Evolutionary conservation across 129 eudicot species (phyloP).

Genomic region (Rutidosis leptorrhynchoides): DNA sequence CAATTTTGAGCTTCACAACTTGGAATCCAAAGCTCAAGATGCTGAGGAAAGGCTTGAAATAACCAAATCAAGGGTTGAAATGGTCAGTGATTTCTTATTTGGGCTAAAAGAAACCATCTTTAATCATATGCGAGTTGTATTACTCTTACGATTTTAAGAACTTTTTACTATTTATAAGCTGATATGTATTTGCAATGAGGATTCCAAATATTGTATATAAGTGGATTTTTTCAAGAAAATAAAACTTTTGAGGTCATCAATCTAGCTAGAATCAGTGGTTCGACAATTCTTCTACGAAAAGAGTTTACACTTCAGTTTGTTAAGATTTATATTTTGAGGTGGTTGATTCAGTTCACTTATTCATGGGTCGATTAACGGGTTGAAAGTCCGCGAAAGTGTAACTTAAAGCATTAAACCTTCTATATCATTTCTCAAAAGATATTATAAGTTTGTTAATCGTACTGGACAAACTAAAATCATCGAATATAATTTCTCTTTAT

Average conservation of each 20-base stretch:
- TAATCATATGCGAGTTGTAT: not conserved
- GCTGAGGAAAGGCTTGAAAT: conserved; percentile 50
- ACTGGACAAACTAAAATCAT: not conserved
- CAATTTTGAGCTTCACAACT: conserved; percentile 56
- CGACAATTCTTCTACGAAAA: not conserved
- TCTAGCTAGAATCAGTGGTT: not conserved
- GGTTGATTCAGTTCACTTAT: not conserved
- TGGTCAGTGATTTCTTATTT: conserved; percentile 37
- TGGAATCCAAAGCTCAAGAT: conserved; percentile 61
- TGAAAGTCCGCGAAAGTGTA: not conserved
- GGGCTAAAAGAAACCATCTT: not conserved
- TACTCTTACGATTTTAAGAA: not conserved
- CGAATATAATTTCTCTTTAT: not conserved
- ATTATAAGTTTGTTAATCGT: too few relatives aligned
- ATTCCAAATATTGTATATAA: conserved; percentile 1
- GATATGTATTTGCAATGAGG: not conserved
- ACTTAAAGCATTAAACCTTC: not conserved
- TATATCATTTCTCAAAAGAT: too few relatives aligned
- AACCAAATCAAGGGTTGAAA: conserved; percentile 52
- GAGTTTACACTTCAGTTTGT: not conserved
- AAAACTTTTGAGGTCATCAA: not conserved
- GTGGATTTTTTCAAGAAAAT: not conserved
- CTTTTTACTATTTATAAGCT: not conserved
- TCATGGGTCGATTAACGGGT: not conserved
- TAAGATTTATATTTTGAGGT: not conserved